Evolutionary conservation across 192 early-diverging fungal species (phyloP).

Genomic region (Linnemannia zychae): DNA sequence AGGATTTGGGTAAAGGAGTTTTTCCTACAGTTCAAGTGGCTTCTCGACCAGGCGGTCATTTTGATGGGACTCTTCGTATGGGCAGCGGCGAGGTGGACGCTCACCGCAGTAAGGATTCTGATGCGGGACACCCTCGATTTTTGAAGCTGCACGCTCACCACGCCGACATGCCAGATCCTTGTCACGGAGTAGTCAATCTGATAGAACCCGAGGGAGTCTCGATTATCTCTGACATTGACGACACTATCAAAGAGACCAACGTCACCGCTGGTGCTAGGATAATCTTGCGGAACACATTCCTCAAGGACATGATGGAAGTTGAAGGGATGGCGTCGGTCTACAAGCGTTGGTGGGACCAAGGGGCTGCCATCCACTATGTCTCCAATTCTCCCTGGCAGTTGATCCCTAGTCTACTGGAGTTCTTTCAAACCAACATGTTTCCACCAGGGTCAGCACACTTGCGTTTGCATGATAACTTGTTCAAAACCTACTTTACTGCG

Average conservation of each 20-base stretch:
- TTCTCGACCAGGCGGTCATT: conserved; percentile 46
- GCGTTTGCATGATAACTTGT: conserved; percentile 59
- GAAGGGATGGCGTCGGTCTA: conserved; percentile 87
- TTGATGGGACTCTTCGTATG: conserved; percentile 40
- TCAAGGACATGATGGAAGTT: conserved; percentile 76
- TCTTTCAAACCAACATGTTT: conserved; percentile 79
- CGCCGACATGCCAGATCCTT: conserved; percentile 38
- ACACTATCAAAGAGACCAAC: conserved; percentile 94
- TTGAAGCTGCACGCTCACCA: conserved; percentile 41
- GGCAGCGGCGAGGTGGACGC: conserved; percentile 21
- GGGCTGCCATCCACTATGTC: conserved; percentile 88
- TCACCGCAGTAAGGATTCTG: neutral
- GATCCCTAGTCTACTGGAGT: conserved; percentile 79
- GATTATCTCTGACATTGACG: conserved; percentile 92
- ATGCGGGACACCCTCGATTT: conserved; percentile 23
- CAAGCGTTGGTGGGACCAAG: conserved; percentile 66
- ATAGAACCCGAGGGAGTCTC: conserved; percentile 82
- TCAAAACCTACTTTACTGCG: conserved; percentile 55
- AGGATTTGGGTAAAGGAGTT: conserved; percentile 17
- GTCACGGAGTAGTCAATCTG: conserved; percentile 67
- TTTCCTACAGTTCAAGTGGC: conserved; percentile 33
- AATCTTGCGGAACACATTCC: conserved; percentile 77
- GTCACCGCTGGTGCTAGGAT: conserved; percentile 80
- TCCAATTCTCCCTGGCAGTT: conserved; percentile 92
- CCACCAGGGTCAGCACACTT: conserved; percentile 85